Conservation (phyloP, 2,329 filamentous ascomycete species). For the Verticillium longisporum region DNA sequence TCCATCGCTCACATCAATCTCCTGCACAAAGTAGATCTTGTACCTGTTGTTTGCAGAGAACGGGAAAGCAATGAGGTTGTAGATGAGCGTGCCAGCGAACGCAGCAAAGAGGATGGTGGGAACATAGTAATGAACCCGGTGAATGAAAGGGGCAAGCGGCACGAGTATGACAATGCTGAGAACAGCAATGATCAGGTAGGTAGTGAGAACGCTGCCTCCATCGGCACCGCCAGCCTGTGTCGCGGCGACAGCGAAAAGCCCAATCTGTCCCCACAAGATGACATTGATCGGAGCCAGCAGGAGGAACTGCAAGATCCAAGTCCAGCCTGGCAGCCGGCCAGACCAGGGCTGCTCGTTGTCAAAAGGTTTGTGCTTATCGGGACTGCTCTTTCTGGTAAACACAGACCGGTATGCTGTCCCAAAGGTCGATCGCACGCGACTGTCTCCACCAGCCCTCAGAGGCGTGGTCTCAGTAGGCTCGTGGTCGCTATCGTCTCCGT, state of each 20-base stretch:
- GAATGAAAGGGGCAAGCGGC: slow-evolving; percentile 76
- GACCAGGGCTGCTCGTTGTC: slow-evolving; percentile 83
- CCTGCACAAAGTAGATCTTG: slow-evolving; percentile 84
- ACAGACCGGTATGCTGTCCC: slow-evolving; percentile 44
- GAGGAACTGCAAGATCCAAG: slow-evolving; percentile 83
- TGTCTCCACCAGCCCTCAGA: slow-evolving; percentile 25
- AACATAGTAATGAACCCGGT: slow-evolving; percentile 77
- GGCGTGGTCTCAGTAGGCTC: slow-evolving; percentile 46
- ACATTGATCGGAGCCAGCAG: slow-evolving; percentile 72
- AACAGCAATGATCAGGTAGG: slow-evolving; percentile 63
- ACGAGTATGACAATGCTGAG: slow-evolving; percentile 67
- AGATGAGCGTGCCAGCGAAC: slow-evolving; percentile 69
- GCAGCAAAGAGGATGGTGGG: slow-evolving; percentile 67
- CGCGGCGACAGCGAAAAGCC: slow-evolving; percentile 63
- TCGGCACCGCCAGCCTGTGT: slow-evolving; percentile 79
- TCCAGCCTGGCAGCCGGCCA: slow-evolving; percentile 67
- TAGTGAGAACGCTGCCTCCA: slow-evolving; percentile 63
- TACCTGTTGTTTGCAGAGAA: slow-evolving; percentile 74
- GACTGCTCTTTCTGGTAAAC: slow-evolving; percentile 23
- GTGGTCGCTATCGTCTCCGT: slow-evolving; percentile 13
- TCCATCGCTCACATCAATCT: slow-evolving; percentile 69
- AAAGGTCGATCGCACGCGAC: slow-evolving; percentile 42
- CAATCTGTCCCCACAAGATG: slow-evolving; percentile 70
- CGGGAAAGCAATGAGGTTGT: slow-evolving; percentile 82
- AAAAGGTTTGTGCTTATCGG: slow-evolving; percentile 36